phyloP scores from a whole-genome alignment of 164 flowering plant genomes.

The Dillenia suffruticosa region DNA sequence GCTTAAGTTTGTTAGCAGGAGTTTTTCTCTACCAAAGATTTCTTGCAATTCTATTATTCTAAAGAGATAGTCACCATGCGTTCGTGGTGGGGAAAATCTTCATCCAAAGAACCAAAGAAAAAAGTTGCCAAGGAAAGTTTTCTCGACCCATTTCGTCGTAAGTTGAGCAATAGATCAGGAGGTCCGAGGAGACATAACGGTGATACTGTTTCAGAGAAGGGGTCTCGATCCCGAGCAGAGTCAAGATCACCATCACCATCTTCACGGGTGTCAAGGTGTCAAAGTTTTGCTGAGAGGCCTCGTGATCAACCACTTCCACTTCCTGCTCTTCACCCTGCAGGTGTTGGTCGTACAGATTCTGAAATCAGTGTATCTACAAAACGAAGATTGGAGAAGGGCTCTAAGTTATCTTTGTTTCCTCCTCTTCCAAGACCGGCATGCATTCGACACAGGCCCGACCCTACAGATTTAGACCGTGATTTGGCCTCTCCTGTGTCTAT shows the following conservation, averaged over 20 bases:
- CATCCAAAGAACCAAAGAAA: conserved; percentile 88
- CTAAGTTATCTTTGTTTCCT: conserved; percentile 43
- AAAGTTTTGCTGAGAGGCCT: conserved; percentile 84
- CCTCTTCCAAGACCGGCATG: conserved; percentile 66
- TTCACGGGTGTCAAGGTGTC: conserved; percentile 72
- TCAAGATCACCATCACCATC: conserved; percentile 87
- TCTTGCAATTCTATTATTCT: too few relatives aligned
- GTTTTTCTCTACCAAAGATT: too few relatives aligned
- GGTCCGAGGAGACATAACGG: conserved; percentile 49
- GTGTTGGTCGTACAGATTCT: conserved; percentile 54
- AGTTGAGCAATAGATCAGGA: conserved; percentile 48
- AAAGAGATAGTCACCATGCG: too few relatives aligned
- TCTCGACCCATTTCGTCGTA: conserved; percentile 63
- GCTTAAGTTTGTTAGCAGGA: too few relatives aligned
- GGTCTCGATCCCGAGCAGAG: conserved; percentile 45
- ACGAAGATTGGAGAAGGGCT: conserved; percentile 39
- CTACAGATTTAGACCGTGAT: conserved; percentile 60
- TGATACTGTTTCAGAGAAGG: conserved; percentile 62
- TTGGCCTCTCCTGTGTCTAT: conserved; percentile 62
- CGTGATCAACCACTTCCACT: conserved; percentile 87
- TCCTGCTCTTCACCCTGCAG: conserved; percentile 47
- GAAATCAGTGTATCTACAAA: conserved; percentile 45
- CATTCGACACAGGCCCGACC: conserved; percentile 34
- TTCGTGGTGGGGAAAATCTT: conserved; percentile 84
- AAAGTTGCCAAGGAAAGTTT: conserved; percentile 69